These are phyloP conservation scores for Setaria viridis DNA, from an alignment of 202 grass and related monocot genomes.

Conservation along the genomic window DNA sequence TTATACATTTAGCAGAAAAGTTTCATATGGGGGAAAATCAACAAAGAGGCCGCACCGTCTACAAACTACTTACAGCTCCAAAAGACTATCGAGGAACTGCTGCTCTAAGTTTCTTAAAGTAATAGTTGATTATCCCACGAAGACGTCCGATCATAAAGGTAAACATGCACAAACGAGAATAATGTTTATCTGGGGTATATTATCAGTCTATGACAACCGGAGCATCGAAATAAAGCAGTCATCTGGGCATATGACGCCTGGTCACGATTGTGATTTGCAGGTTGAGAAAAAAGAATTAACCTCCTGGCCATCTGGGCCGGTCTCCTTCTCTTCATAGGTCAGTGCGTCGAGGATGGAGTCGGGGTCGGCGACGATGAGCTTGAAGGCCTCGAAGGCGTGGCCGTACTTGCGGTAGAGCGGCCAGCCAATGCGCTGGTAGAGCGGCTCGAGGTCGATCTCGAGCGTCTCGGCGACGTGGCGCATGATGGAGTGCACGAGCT, in stretches of 20 bases:
- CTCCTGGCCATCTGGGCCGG: conserved; percentile 78
- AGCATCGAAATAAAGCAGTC: not conserved
- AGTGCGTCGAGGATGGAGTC: conserved; percentile 74
- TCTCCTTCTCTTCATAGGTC: conserved; percentile 75
- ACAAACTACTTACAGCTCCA: not conserved
- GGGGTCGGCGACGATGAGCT: conserved; percentile 74
- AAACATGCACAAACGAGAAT: not conserved
- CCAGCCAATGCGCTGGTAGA: conserved; percentile 84
- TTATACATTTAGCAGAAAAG: not conserved
- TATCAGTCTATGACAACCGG: not conserved
- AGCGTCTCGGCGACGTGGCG: conserved; percentile 95
- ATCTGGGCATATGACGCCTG: not conserved
- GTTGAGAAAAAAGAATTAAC: conserved; percentile 40
- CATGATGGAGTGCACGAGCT: conserved; percentile 99
- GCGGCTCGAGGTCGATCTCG: conserved; percentile 81
- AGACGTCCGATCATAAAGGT: not conserved
- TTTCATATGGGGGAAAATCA: not conserved
- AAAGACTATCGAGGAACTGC: not conserved
- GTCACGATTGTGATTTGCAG: not conserved
- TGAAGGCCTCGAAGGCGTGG: conserved; percentile 87
- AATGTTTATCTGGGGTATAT: not conserved
- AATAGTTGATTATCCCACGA: not conserved
- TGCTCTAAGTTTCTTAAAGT: not conserved
- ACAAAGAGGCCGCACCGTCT: not conserved
- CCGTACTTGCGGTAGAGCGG: conserved; percentile 94